Evolutionary conservation across 441 rosid genomes (phyloP).

Genomic region (Mallotus japonicus): DNA sequence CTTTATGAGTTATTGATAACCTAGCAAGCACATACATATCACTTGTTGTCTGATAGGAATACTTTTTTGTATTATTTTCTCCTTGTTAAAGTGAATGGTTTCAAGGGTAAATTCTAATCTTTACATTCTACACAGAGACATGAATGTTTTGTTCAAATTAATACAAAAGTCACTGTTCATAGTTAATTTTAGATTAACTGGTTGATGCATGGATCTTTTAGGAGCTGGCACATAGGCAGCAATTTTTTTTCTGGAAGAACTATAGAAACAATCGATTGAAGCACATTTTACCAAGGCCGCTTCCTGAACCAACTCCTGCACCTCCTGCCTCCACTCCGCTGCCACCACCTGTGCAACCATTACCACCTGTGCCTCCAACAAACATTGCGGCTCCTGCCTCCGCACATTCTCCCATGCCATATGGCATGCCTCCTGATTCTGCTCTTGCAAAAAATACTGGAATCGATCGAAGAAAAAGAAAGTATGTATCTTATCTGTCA

Average conservation of each 20-base stretch:
- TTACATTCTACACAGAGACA: not conserved
- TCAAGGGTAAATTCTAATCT: not conserved
- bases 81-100: not conserved
- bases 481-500: slow-evolving; percentile 42
- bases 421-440: slow-evolving; percentile 56
- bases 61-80: not conserved
- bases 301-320: slow-evolving; percentile 67
- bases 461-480: slow-evolving; percentile 80
- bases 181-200: slow-evolving; percentile 18
- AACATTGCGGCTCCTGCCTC: slow-evolving; percentile 53
- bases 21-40: no score
- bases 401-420: slow-evolving; percentile 77
- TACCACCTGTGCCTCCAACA: slow-evolving; percentile 47
- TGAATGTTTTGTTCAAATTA: not conserved
- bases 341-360: slow-evolving; percentile 41
- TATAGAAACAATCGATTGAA: slow-evolving; percentile 86
- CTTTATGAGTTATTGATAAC: no score
- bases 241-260: slow-evolving; percentile 96
- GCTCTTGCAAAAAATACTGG: slow-evolving; percentile 52
- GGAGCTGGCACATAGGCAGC: slow-evolving; percentile 95
- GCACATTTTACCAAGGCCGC: slow-evolving; percentile 85
- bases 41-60: not conserved
- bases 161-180: slow-evolving; percentile 7
- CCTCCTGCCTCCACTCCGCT: slow-evolving; percentile 43
- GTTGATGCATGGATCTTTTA: slow-evolving; percentile 25